A percentile compares a stretch with the other conserved stretches of the same genome.
phyloP scores from a whole-genome alignment of 2,329 filamentous ascomycete species.

The Fusarium zealandicum region DNA sequence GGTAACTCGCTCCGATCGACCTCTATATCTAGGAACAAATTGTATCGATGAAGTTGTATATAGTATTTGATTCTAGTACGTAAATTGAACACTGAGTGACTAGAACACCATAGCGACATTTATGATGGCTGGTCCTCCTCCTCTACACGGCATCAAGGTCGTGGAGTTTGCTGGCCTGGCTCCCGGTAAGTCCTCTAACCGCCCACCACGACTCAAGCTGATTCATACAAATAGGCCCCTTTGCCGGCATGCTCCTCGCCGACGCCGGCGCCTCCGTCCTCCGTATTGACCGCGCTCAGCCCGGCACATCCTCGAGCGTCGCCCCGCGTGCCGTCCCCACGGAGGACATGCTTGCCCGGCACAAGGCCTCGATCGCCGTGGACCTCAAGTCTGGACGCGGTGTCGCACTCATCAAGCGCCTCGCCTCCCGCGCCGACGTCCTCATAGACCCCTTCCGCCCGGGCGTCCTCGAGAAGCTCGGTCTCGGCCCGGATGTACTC shows the following conservation, averaged over 20 bases:
- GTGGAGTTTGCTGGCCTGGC: constrained; percentile 68
- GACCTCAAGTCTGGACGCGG: constrained; percentile 76
- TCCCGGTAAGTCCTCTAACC: constrained; percentile 56
- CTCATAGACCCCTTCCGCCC: constrained; percentile 94
- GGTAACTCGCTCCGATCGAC: constrained; percentile 3
- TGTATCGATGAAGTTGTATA: not conserved
- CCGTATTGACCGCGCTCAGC: constrained; percentile 76
- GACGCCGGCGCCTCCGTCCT: constrained; percentile 90
- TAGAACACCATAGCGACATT: constrained; percentile 23
- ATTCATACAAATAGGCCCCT: constrained; percentile 69
- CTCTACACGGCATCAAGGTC: constrained; percentile 61
- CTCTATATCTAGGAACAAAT: not conserved
- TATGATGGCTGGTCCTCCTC: constrained; percentile 43
- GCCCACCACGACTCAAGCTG: not conserved
- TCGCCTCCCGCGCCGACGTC: constrained; percentile 78
- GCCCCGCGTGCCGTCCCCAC: constrained; percentile 54
- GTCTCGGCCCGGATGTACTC: constrained; percentile 75
- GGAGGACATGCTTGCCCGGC: constrained; percentile 77
- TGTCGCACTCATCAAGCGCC: constrained; percentile 68
- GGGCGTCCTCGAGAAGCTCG: constrained; percentile 85
- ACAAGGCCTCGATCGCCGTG: constrained; percentile 81
- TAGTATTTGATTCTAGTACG: no score
- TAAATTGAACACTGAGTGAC: no score
- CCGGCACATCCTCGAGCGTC: constrained; percentile 48
- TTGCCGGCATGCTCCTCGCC: constrained; percentile 85